Conservation (phyloP, 73 alveolate species). For the Blepharisma japonicum region DNA sequence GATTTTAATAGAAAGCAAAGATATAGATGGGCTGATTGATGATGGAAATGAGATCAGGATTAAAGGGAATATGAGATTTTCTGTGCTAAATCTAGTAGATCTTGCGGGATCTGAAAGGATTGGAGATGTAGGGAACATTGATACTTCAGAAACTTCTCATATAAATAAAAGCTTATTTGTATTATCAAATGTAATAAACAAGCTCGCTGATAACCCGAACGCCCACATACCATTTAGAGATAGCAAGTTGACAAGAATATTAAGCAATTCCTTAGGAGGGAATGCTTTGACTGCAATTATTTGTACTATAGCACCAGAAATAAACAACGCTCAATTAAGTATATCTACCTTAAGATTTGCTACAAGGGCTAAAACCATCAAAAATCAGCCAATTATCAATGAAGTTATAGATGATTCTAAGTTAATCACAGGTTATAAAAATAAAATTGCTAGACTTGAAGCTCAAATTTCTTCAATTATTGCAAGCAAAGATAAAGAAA, state of each 20-base stretch:
- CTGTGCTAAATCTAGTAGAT: conserved; percentile 79
- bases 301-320: conserved; percentile 89
- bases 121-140: conserved; percentile 51
- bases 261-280: conserved; percentile 92
- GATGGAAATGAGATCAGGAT: conserved; percentile 46
- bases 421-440: conserved; percentile 21
- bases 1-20: conserved; percentile 19
- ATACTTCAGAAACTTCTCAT: conserved; percentile 74
- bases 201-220: conserved; percentile 62
- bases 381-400: conserved; percentile 65
- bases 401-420: conserved; percentile 51
- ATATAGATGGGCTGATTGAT: conserved; percentile 32
- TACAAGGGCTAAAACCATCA: conserved; percentile 73
- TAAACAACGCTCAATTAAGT: conserved; percentile 60
- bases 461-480: conserved; percentile 21
- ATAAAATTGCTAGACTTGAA: conserved; percentile 36
- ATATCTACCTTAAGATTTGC: conserved; percentile 92
- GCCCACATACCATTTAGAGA: conserved; percentile 93
- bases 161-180: conserved; percentile 87
- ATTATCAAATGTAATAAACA: conserved; percentile 79
- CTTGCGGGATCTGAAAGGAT: conserved; percentile 94
- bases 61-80: conserved; percentile 43
- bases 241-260: conserved; percentile 83
- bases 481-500: conserved; percentile 29
- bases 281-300: conserved; percentile 87